Percentiles rank a stretch among this genome's conserved stretches.
Evolutionary conservation across 495 filamentous ascomycete species (phyloP).

Genomic region (Penicillium longicatenatum): DNA sequence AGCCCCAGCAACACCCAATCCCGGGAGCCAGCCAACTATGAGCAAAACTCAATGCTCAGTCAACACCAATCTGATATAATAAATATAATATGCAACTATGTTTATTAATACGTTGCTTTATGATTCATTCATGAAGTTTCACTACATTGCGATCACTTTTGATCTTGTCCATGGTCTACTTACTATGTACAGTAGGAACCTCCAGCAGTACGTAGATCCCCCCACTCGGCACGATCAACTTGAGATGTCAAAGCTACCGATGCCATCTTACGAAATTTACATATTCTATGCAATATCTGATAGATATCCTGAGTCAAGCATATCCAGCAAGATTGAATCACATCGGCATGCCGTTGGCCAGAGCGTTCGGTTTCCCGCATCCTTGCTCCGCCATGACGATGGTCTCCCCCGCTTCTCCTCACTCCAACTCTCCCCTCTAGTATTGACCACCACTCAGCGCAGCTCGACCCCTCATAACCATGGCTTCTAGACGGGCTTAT

Average conservation of each 20-base stretch:
- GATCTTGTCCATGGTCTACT: too few species aligned
- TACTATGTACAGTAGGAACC: too few species aligned
- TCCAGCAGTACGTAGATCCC: too few species aligned
- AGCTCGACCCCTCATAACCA: constrained; percentile 21
- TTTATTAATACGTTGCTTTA: too few species aligned
- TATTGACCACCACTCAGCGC: constrained; percentile 1
- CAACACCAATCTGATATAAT: not conserved
- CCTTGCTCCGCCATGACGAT: constrained; percentile 25
- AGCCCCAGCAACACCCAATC: not conserved
- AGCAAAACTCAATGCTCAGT: not conserved
- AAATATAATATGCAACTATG: not conserved
- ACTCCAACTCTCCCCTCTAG: constrained; percentile 11
- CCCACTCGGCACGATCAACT: not conserved
- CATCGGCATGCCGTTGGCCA: constrained; percentile 4
- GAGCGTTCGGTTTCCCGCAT: constrained; percentile 20
- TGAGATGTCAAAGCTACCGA: not conserved
- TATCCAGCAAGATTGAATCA: not conserved
- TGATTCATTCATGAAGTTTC: too few species aligned
- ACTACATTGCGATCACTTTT: too few species aligned
- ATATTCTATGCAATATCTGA: too few species aligned
- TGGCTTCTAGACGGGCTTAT: constrained; percentile 65
- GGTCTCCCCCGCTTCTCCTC: constrained; percentile 30
- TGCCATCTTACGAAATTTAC: not conserved
- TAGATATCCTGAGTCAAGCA: too few species aligned
- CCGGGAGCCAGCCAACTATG: not conserved